Conservation (phyloP, 345 rosid species). For the Melaleuca alternifolia region DNA sequence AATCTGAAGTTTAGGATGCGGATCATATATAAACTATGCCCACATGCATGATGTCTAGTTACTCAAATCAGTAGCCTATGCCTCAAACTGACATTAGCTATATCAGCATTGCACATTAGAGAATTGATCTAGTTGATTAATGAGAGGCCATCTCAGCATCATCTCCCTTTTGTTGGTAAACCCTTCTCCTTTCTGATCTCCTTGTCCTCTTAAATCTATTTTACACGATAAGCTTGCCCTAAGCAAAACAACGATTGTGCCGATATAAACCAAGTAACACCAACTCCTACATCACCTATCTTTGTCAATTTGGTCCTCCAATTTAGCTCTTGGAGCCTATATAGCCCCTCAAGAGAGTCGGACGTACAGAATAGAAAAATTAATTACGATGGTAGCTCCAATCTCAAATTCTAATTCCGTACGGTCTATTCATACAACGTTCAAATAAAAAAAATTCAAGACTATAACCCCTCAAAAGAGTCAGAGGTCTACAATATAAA, state of each 20-base stretch:
- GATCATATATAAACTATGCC: not conserved
- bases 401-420: not conserved
- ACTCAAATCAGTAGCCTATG: not conserved
- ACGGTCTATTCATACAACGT: not conserved
- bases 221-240: not conserved
- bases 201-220: not conserved
- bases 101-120: not conserved
- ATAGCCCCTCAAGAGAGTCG: not conserved
- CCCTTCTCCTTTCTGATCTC: not conserved
- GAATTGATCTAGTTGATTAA: not conserved
- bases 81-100: not conserved
- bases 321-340: not conserved
- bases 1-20: not conserved
- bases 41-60: not conserved
- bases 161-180: not conserved
- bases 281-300: not conserved
- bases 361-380: fast-evolving
- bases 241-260: not conserved
- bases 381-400: not conserved
- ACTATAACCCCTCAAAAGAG: not conserved
- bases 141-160: not conserved
- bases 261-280: not conserved
- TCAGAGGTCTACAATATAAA: fast-evolving
- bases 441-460: not conserved
- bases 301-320: not conserved